phyloP scores from a whole-genome alignment of 1,284 basidiomycete genomes.

The Ceratobasidium sp. region DNA sequence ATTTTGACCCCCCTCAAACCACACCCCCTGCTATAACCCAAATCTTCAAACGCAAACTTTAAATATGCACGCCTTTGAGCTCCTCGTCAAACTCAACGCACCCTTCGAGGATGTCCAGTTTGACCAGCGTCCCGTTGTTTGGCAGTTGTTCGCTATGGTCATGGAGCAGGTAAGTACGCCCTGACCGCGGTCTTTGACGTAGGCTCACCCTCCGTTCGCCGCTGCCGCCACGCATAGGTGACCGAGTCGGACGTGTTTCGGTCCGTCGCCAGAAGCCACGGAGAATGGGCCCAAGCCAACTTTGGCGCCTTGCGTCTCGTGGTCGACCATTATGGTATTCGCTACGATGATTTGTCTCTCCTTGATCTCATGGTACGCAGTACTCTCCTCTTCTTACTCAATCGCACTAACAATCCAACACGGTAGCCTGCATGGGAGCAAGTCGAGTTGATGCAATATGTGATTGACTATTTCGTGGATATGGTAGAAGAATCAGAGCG shows the following conservation, averaged over 20 bases:
- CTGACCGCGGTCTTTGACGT: not conserved
- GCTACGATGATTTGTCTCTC: conserved; percentile 2
- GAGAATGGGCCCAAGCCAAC: not conserved
- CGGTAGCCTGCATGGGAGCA: conserved; percentile 7
- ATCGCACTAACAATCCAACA: not conserved
- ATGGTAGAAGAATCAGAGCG: not conserved
- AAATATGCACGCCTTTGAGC: conserved; percentile 2
- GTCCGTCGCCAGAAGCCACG: not conserved
- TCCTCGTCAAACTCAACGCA: conserved; percentile 8
- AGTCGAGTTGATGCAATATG: conserved; percentile 1
- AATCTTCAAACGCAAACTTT: too few relatives aligned
- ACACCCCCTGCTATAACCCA: too few relatives aligned
- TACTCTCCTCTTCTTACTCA: not conserved
- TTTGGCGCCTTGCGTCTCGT: not conserved
- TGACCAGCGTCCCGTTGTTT: conserved; percentile 1
- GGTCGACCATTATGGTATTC: not conserved
- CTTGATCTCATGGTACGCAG: not conserved
- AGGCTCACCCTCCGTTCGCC: not conserved
- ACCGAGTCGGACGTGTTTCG: not conserved
- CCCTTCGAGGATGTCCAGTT: not conserved
- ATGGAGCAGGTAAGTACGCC: not conserved
- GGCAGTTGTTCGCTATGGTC: not conserved
- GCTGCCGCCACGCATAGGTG: not conserved
- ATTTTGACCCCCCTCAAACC: too few relatives aligned
- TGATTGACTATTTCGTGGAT: conserved; percentile 8